Evolutionary conservation across 495 filamentous ascomycete genomes (phyloP), one percentile per base, ranked within the genome.

Genomic region (Elaphomyces granulatus): DNA sequence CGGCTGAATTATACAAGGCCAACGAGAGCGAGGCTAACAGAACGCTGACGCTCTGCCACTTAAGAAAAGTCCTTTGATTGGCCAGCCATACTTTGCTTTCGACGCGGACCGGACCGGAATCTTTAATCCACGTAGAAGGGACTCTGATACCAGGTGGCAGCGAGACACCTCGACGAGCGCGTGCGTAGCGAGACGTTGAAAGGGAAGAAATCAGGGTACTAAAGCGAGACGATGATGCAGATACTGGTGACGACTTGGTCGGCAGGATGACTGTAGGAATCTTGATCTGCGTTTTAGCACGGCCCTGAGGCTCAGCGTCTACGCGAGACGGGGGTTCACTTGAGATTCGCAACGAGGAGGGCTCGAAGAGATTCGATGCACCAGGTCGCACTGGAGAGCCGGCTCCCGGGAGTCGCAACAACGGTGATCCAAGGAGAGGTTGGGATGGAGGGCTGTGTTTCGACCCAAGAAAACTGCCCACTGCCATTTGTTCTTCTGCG

Each of bases 41-140:
- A 17, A 98, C 70, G 38, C 75, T 79, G 46, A 96, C 81, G 53
- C 96, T 87, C 58, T 94, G 81, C 90, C 90, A 98, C 55, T 94
- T 94, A 56, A 98, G 75, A 51, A 94, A 98, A 0, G 90, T 98
- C 34, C 90, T 76, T 62, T 98, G 84, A 55, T 98, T 98, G 36
- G 90, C 90, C 23, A 98, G 80, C 87, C 90, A 98, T 4, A 98
- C 88, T 60, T 98, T 98, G 31, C 83, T 83, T 59, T 98, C 90
- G 30, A 98, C 85, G 38, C 82, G 74, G 23, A 96, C 69, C 1
- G 86, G 84, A 0, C 88, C 87, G 0, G 81, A 68, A 58, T 98
- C 88, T 65, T 96, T 98, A 63, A 98, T 80, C 74, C 87, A 85
- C 34, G 70, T 67, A 1, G 71, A 75, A 8, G 90, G 90, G 42